A percentile compares a stretch with the other conserved stretches of the same genome.
Conservation (phyloP, 2,329 filamentous ascomycete genomes). For the Xylaria sp. region DNA sequence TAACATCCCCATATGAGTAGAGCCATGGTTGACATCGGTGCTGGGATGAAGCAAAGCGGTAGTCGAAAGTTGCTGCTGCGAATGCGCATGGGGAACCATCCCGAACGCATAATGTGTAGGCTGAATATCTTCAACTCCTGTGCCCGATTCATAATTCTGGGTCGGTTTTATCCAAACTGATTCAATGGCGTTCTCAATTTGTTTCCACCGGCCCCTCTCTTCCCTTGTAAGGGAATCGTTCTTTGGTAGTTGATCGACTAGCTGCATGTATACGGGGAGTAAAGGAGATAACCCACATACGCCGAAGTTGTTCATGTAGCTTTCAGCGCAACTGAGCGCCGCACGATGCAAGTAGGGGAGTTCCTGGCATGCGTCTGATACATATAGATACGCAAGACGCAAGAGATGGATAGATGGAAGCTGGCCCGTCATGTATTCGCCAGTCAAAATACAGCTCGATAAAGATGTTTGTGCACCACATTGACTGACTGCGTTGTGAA, state of each 20-base stretch:
- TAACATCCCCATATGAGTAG: conserved; percentile 11
- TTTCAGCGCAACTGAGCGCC: conserved; percentile 36
- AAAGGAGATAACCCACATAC: conserved; percentile 38
- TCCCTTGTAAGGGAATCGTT: conserved; percentile 17
- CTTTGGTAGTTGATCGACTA: conserved; percentile 32
- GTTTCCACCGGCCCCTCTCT: conserved; percentile 34
- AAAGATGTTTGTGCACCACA: conserved; percentile 25
- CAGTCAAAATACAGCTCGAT: conserved; percentile 32
- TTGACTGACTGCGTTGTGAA: conserved; percentile 34
- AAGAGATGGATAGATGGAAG: conserved; percentile 39
- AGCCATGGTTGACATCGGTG: conserved; percentile 1
- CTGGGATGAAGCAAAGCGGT: conserved; percentile 17
- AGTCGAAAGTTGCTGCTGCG: conserved; percentile 3
- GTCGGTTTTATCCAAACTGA: conserved; percentile 34
- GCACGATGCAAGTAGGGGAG: conserved; percentile 23
- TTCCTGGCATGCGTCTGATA: conserved; percentile 24
- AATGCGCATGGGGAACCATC: neutral
- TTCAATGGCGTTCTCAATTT: conserved; percentile 29
- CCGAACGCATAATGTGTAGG: neutral
- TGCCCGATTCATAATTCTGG: neutral
- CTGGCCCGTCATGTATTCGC: conserved; percentile 29
- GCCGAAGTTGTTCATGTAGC: conserved; percentile 38
- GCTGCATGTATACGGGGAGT: conserved; percentile 36
- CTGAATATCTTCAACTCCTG: conserved; percentile 4
- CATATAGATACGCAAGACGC: conserved; percentile 37